Conservation (phyloP, 2,329 filamentous ascomycete species). For the Aspergillus sojae region DNA sequence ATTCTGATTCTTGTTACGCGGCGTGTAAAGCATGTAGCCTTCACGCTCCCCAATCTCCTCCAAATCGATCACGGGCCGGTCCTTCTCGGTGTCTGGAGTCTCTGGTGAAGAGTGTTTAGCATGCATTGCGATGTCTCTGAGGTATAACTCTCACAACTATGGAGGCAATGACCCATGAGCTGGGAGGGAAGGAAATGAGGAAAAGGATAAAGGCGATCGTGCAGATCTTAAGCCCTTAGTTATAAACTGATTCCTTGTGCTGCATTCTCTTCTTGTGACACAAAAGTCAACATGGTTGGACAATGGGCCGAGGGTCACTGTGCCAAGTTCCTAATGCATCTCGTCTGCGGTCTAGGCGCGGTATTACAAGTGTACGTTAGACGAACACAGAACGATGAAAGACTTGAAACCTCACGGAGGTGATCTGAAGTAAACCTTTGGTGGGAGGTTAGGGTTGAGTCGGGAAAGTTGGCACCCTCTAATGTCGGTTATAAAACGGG, state of each 20-base stretch:
- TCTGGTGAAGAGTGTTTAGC: neutral
- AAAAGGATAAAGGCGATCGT: neutral
- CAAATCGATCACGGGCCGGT: slow-evolving; percentile 5
- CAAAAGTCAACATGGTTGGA: neutral
- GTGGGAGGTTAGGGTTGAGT: neutral
- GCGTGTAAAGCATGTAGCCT: slow-evolving; percentile 12
- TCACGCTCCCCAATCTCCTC: slow-evolving; percentile 16
- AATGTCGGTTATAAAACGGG: too few relatives aligned
- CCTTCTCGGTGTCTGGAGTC: neutral
- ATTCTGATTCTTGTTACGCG: slow-evolving; percentile 9
- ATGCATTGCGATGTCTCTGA: neutral
- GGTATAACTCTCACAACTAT: neutral
- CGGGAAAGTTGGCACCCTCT: neutral
- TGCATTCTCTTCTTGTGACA: too few relatives aligned
- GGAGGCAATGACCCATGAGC: neutral
- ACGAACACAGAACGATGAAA: neutral
- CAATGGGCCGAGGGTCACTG: neutral
- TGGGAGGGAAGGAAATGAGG: neutral
- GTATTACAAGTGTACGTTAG: neutral
- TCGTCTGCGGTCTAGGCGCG: neutral
- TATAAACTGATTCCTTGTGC: neutral
- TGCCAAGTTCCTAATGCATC: neutral
- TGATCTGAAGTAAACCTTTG: neutral
- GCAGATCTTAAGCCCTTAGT: neutral
- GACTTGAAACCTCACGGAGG: neutral